A percentile compares a stretch with the other conserved stretches of the same genome.
Conservation (phyloP, 2,329 filamentous ascomycete genomes). For the Microcyclosporella mali region DNA sequence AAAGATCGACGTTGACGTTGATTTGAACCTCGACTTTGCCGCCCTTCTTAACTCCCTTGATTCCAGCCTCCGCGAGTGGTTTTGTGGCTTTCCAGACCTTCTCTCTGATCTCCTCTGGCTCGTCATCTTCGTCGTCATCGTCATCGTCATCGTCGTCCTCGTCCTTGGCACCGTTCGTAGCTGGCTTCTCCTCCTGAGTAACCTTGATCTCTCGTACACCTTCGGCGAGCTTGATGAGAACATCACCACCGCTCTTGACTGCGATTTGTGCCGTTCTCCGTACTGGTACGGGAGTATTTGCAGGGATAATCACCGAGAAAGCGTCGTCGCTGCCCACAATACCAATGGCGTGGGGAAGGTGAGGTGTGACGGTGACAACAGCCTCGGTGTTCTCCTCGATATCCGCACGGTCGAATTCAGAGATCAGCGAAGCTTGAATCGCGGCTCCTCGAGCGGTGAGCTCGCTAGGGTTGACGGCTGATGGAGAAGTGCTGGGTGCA, state of each 20-base stretch:
- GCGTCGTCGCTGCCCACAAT: constrained; percentile 65
- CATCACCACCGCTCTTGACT: constrained; percentile 74
- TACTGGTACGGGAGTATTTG: constrained; percentile 85
- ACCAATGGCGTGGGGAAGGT: constrained; percentile 82
- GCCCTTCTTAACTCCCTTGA: constrained; percentile 79
- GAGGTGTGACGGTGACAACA: constrained; percentile 87
- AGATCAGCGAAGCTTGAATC: constrained; percentile 88
- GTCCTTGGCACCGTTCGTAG: constrained; percentile 50
- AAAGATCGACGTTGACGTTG: constrained; percentile 74
- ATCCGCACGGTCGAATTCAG: constrained; percentile 88
- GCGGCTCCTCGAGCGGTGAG: constrained; percentile 82
- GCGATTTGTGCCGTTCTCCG: constrained; percentile 75
- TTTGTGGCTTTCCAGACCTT: constrained; percentile 87
- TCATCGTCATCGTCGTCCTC: constrained; percentile 57
- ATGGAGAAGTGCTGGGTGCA: constrained; percentile 70
- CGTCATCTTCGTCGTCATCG: constrained; percentile 59
- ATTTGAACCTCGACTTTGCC: constrained; percentile 91
- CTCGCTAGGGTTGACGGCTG: constrained; percentile 89
- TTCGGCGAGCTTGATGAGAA: constrained; percentile 83
- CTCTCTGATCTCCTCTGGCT: constrained; percentile 80
- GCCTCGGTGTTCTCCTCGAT: constrained; percentile 95
- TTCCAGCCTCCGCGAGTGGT: constrained; percentile 74
- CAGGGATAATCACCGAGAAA: constrained; percentile 74
- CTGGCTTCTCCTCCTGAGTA: constrained; percentile 72
- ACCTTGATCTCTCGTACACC: constrained; percentile 88